phyloP scores from a whole-genome alignment of 345 rosid species.

The Murraya paniculata region DNA sequence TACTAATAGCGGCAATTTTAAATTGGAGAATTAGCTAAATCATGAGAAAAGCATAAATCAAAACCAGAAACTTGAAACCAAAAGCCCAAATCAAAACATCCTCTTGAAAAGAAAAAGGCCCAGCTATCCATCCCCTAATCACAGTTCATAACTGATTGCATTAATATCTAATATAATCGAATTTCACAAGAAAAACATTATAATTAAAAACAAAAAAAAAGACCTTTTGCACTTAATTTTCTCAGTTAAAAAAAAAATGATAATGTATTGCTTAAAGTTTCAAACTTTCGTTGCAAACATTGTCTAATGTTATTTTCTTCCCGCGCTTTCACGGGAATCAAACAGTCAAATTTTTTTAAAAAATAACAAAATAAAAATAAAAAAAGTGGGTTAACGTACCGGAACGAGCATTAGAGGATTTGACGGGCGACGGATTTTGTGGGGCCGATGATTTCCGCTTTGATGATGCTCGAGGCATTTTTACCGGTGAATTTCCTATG shows the following conservation, averaged over 20 bases:
- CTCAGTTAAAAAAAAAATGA: neutral
- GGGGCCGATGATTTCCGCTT: constrained; percentile 48
- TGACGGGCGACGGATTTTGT: constrained; percentile 30
- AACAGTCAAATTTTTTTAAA: constrained; percentile 1
- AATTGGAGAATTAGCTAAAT: no score
- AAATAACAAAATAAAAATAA: neutral
- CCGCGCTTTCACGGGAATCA: constrained; percentile 28
- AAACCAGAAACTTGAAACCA: neutral
- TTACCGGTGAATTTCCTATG: neutral
- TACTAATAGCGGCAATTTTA: no score
- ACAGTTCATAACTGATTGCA: neutral
- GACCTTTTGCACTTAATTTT: neutral
- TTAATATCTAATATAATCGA: neutral
- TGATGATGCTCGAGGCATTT: constrained; percentile 43
- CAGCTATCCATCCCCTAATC: neutral
- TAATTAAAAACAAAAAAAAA: neutral
- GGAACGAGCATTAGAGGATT: constrained; percentile 28
- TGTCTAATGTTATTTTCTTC: neutral
- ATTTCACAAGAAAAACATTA: neutral
- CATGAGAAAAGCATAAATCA: neutral
- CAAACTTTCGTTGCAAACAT: neutral
- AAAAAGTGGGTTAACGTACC: constrained; percentile 9
- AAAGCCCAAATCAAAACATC: neutral
- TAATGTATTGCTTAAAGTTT: neutral
- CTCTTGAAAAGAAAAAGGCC: no score